Evolutionary conservation across 208 protist genomes (phyloP).

Genomic region (Trypanosoma platydactyli): DNA sequence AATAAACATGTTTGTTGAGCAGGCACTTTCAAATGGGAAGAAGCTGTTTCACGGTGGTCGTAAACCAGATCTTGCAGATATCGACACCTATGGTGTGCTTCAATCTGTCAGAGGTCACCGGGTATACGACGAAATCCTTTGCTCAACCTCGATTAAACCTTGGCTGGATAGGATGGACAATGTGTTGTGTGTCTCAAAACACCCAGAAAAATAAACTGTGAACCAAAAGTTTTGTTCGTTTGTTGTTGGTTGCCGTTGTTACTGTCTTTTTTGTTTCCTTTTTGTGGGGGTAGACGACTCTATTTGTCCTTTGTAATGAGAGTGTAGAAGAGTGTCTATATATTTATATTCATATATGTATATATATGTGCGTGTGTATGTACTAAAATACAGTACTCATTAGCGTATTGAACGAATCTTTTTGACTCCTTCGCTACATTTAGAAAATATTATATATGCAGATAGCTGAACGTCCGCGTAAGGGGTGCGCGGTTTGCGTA

Average conservation of each 20-base stretch:
- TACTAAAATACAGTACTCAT: too few relatives aligned
- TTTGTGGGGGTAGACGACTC: too few relatives aligned
- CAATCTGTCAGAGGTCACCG: slow-evolving; percentile 83
- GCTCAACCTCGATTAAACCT: slow-evolving; percentile 48
- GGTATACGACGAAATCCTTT: slow-evolving; percentile 81
- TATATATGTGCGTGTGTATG: not conserved
- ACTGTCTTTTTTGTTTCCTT: slow-evolving; percentile 13
- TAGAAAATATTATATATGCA: slow-evolving; percentile 14
- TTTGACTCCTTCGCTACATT: not conserved
- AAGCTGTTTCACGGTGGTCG: slow-evolving; percentile 81
- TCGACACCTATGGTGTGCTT: slow-evolving; percentile 89
- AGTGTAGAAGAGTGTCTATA: not conserved
- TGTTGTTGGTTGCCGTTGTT: not conserved
- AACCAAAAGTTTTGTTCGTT: slow-evolving; percentile 5
- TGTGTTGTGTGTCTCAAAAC: slow-evolving; percentile 28
- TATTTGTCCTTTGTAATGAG: not conserved
- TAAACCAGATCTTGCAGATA: slow-evolving; percentile 82
- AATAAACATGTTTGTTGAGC: slow-evolving; percentile 60
- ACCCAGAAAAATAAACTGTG: slow-evolving; percentile 4
- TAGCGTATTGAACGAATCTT: too few relatives aligned
- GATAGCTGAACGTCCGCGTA: slow-evolving; percentile 21
- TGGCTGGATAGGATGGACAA: slow-evolving; percentile 74
- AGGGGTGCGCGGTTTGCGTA: slow-evolving; percentile 58
- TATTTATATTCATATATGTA: slow-evolving; percentile 1
- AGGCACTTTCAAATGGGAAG: slow-evolving; percentile 64